These are phyloP conservation scores for Biscogniauxia sp. DNA, from an alignment of 2,329 filamentous ascomycete genomes.

Conservation along the genomic window DNA sequence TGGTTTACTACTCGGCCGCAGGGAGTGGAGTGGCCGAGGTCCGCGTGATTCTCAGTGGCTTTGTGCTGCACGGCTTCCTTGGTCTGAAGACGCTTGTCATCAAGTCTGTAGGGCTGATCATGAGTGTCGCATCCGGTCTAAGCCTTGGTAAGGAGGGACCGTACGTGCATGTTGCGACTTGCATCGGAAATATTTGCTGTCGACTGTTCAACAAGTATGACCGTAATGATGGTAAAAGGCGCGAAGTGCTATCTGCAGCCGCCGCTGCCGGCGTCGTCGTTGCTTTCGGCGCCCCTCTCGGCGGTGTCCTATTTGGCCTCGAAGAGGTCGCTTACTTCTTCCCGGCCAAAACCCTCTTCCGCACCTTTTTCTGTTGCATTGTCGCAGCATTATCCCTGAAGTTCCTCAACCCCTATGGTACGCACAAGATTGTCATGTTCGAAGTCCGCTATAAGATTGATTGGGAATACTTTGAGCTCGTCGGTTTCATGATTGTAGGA, in stretches of 20 bases:
- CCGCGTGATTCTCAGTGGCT: slow-evolving; percentile 95
- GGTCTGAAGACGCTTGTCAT: slow-evolving; percentile 82
- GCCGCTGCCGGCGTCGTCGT: slow-evolving; percentile 91
- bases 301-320: slow-evolving; percentile 86
- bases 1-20: slow-evolving; percentile 93
- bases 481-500: slow-evolving; percentile 81
- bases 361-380: slow-evolving; percentile 98
- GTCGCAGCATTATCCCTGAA: slow-evolving; percentile 87
- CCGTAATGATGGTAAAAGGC: slow-evolving; percentile 86
- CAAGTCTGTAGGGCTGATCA: slow-evolving; percentile 78
- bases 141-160: slow-evolving; percentile 93
- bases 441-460: slow-evolving; percentile 87
- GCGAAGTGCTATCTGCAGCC: slow-evolving; percentile 90
- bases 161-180: slow-evolving; percentile 96
- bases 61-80: slow-evolving; percentile 93
- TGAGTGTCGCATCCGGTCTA: slow-evolving; percentile 89
- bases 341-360: slow-evolving; percentile 92
- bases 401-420: slow-evolving; percentile 94
- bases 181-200: slow-evolving; percentile 91
- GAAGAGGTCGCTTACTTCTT: slow-evolving; percentile 98
- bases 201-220: slow-evolving; percentile 95
- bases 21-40: slow-evolving; percentile 97
- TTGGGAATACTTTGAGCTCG: slow-evolving; percentile 92
- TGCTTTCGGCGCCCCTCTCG: slow-evolving; percentile 84
- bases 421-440: slow-evolving; percentile 94